A percentile compares a stretch with the other conserved stretches of the same genome.
Conservation (phyloP, 2,329 filamentous ascomycete genomes). For the Alternaria solani region DNA sequence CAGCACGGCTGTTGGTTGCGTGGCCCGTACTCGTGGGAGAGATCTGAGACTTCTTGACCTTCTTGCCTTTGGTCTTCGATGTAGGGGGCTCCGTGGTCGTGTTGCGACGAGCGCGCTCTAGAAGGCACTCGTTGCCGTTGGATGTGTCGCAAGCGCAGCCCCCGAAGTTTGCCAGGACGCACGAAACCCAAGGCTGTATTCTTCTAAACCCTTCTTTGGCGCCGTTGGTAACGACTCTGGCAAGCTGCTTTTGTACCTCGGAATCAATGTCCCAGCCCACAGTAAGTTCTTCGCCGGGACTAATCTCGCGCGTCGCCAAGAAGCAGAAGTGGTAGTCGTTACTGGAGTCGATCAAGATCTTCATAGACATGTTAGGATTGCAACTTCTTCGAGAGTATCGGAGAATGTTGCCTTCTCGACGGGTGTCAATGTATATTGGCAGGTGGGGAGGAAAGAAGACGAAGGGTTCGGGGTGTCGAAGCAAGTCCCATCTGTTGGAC, state of each 20-base stretch:
- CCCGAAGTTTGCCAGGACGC: constrained; percentile 78
- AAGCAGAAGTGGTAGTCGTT: constrained; percentile 87
- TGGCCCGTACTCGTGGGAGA: constrained; percentile 64
- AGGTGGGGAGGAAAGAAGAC: constrained; percentile 79
- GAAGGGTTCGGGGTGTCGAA: constrained; percentile 62
- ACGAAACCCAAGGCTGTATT: constrained; percentile 71
- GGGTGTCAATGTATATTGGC: constrained; percentile 91
- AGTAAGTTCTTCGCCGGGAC: constrained; percentile 74
- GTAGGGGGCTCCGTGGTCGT: constrained; percentile 37
- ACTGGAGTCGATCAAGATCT: constrained; percentile 80
- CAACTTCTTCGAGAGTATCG: constrained; percentile 94
- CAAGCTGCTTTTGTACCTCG: constrained; percentile 62
- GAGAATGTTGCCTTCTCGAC: constrained; percentile 83
- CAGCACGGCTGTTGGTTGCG: constrained; percentile 65
- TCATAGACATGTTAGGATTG: constrained; percentile 84
- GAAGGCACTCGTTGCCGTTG: constrained; percentile 46
- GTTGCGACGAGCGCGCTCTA: constrained; percentile 47
- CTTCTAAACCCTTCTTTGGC: constrained; percentile 66
- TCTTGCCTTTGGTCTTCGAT: constrained; percentile 57
- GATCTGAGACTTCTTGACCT: constrained; percentile 58
- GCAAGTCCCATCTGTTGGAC: constrained; percentile 56
- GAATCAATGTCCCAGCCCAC: constrained; percentile 64
- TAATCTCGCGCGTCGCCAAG: constrained; percentile 80
- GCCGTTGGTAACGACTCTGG: constrained; percentile 70
- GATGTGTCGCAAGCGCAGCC: constrained; percentile 74